A percentile compares a stretch with the other conserved stretches of the same genome.
phyloP scores from a whole-genome alignment of 164 flowering plant species.

The Kalanchoe fedtschenkoi region DNA sequence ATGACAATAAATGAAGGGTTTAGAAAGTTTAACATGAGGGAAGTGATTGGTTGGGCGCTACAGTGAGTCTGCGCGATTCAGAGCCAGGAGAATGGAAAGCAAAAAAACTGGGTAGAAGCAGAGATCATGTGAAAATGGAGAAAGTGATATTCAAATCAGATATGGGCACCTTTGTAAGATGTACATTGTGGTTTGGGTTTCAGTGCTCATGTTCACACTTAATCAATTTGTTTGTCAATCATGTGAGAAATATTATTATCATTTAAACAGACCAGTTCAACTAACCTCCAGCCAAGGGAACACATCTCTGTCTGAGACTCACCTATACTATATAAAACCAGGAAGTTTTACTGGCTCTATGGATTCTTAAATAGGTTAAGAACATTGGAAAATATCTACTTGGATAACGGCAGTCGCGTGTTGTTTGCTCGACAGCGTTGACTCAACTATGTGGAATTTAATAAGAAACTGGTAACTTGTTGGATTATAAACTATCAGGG shows the following conservation, averaged over 20 bases:
- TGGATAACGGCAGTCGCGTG: not conserved
- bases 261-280: constrained; percentile 1
- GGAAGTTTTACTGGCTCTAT: not conserved
- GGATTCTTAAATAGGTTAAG: not conserved
- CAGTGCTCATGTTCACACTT: not conserved
- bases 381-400: constrained; percentile 1
- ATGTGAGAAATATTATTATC: not conserved
- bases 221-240: not conserved
- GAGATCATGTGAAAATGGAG: too few species aligned
- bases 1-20: not conserved
- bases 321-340: not conserved
- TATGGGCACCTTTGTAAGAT: not conserved
- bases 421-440: not conserved
- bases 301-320: not conserved
- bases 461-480: not conserved
- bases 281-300: not conserved
- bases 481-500: not conserved
- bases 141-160: too few species aligned
- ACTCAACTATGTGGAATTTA: not conserved
- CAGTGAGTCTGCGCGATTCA: not conserved
- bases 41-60: not conserved
- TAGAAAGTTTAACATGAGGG: not conserved
- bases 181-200: not conserved
- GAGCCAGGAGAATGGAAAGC: not conserved
- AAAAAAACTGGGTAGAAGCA: not conserved